A percentile compares a stretch with the other conserved stretches of the same genome.
Conservation (phyloP, 352 stramenopile species). For the Pythium dissotocum region DNA sequence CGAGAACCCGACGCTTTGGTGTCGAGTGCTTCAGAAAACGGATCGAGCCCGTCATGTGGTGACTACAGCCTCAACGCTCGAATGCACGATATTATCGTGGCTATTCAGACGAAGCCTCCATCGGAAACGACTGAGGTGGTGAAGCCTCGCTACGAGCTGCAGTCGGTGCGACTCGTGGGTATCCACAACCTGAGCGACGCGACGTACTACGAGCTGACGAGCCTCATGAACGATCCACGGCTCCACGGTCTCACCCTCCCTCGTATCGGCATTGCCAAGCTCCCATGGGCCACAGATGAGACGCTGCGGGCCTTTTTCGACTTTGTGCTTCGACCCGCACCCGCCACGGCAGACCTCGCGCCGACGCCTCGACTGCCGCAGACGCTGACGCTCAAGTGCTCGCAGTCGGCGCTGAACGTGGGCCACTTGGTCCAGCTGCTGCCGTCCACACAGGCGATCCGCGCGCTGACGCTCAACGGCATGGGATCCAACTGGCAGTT, state of each 20-base stretch:
- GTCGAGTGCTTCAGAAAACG: neutral
- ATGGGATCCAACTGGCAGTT: neutral
- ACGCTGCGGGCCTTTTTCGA: neutral
- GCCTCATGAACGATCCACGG: neutral
- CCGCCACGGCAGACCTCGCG: neutral
- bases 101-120: neutral
- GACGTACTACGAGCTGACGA: neutral
- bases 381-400: neutral
- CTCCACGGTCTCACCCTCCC: neutral
- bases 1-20: neutral
- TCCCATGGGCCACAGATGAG: neutral
- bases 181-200: conserved; percentile 1
- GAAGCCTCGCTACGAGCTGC: neutral
- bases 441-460: neutral
- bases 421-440: neutral
- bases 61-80: neutral
- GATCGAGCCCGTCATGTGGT: neutral
- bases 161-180: neutral
- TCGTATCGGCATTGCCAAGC: neutral
- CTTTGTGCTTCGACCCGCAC: neutral
- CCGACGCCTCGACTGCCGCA: neutral
- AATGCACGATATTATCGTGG: neutral
- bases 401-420: neutral
- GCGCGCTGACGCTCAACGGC: neutral
- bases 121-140: neutral